Conservation (phyloP, 305 asterid genomes). For the Fraxinus xanthoxyloides region DNA sequence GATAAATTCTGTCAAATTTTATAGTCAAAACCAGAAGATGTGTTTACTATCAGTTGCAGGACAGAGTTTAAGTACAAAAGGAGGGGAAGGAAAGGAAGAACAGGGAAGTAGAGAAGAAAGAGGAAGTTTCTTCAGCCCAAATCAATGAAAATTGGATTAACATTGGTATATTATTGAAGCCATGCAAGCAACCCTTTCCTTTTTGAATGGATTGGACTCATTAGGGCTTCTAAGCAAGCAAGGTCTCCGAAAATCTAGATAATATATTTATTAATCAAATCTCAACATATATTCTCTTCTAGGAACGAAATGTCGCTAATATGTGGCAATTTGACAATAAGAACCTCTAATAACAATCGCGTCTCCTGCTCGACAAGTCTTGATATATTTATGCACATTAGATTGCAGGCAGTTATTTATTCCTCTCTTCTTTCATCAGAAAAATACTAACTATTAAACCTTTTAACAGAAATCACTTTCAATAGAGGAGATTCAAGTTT, state of each 20-base stretch:
- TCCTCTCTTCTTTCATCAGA: background rate
- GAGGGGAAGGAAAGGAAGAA: background rate
- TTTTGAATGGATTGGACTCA: background rate
- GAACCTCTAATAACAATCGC: background rate
- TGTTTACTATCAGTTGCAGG: background rate
- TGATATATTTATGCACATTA: background rate
- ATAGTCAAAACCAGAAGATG: background rate
- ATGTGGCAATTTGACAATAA: background rate
- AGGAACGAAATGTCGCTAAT: background rate
- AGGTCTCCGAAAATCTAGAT: background rate
- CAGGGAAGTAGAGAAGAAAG: background rate
- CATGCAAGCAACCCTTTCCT: background rate
- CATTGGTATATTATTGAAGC: background rate
- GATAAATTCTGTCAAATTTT: conserved; percentile 16
- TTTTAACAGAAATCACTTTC: background rate
- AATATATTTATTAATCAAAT: background rate
- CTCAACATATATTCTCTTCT: background rate
- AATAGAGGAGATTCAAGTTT: conserved; percentile 6
- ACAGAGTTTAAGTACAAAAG: background rate
- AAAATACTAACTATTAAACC: background rate
- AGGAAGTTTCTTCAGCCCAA: background rate
- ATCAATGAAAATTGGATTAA: background rate
- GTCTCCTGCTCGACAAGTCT: background rate
- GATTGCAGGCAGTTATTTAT: background rate
- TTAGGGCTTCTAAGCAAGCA: background rate